phyloP scores from a whole-genome alignment of 2,329 filamentous ascomycete genomes.

The Catunica adiposa region DNA sequence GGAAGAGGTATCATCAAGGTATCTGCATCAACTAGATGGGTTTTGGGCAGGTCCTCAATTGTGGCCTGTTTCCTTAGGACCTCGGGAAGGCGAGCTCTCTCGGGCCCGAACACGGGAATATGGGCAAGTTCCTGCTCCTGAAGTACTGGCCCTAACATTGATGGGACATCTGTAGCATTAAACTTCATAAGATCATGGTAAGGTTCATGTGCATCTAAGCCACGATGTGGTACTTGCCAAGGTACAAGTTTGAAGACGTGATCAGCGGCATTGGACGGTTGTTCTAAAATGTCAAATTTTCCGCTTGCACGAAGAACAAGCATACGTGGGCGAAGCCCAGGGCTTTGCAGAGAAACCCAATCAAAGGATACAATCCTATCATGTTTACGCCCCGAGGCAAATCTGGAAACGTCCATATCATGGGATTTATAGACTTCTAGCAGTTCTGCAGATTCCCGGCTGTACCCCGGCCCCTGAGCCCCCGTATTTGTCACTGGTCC shows the following conservation, averaged over 20 bases:
- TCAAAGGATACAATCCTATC: slow-evolving; percentile 52
- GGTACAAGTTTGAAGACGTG: slow-evolving; percentile 44
- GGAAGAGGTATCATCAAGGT: slow-evolving; percentile 24
- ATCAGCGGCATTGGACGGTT: slow-evolving; percentile 39
- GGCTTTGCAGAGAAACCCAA: slow-evolving; percentile 44
- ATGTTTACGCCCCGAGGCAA: slow-evolving; percentile 33
- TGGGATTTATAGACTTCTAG: slow-evolving; percentile 42
- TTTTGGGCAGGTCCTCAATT: not conserved
- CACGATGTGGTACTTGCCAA: slow-evolving; percentile 43
- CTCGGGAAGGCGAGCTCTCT: slow-evolving; percentile 28
- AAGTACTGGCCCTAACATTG: slow-evolving; percentile 38
- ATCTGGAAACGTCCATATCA: slow-evolving; percentile 44
- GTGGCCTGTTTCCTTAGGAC: slow-evolving; percentile 27
- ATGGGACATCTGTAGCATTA: slow-evolving; percentile 34
- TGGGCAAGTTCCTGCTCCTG: slow-evolving; percentile 37
- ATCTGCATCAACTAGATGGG: slow-evolving; percentile 22
- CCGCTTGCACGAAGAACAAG: slow-evolving; percentile 44
- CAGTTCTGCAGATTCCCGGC: slow-evolving; percentile 31
- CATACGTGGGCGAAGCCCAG: slow-evolving; percentile 39
- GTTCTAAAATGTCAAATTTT: slow-evolving; percentile 43
- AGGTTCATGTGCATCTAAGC: slow-evolving; percentile 33
- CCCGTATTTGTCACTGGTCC: slow-evolving; percentile 16
- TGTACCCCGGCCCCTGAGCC: not conserved
- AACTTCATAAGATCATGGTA: slow-evolving; percentile 44
- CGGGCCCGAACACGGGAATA: slow-evolving; percentile 38